phyloP scores from a whole-genome alignment of 805 yeast genomes.

The Brettanomyces anomalus region DNA sequence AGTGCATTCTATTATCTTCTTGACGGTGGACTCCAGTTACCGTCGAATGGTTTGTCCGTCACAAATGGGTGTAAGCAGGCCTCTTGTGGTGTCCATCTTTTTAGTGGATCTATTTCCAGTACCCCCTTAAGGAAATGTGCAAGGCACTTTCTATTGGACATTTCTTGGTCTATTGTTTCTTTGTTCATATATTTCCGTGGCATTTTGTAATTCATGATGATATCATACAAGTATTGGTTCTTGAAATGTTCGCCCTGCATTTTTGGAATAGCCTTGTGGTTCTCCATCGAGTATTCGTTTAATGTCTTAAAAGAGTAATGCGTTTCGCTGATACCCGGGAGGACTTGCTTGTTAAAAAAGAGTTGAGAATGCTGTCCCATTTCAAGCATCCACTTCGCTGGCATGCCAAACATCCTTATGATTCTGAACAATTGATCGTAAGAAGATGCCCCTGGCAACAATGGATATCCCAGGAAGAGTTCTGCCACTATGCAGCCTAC shows the following conservation, averaged over 20 bases:
- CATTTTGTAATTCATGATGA: slow-evolving; percentile 66
- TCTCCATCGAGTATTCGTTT: slow-evolving; percentile 45
- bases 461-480: slow-evolving; percentile 71
- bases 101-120: slow-evolving; percentile 80
- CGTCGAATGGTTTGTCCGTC: slow-evolving; percentile 47
- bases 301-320: slow-evolving; percentile 26
- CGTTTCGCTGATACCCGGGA: slow-evolving; percentile 26
- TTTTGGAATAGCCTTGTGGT: slow-evolving; percentile 25
- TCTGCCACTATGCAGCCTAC: slow-evolving; percentile 54
- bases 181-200: slow-evolving; percentile 47
- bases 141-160: slow-evolving; percentile 60
- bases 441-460: slow-evolving; percentile 92
- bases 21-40: slow-evolving; percentile 43
- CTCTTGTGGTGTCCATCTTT: slow-evolving; percentile 95
- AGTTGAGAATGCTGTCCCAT: slow-evolving; percentile 79
- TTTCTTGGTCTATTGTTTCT: slow-evolving; percentile 55
- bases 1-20: neutral
- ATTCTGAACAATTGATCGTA: slow-evolving; percentile 83
- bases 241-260: slow-evolving; percentile 85
- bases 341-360: slow-evolving; percentile 35
- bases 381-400: slow-evolving; percentile 95
- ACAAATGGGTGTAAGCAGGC: slow-evolving; percentile 89
- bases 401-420: slow-evolving; percentile 71
- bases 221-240: slow-evolving; percentile 53
- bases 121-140: slow-evolving; percentile 73